phyloP scores from a whole-genome alignment of 1,139 yeast species.

The Geotrichum fermentans region DNA sequence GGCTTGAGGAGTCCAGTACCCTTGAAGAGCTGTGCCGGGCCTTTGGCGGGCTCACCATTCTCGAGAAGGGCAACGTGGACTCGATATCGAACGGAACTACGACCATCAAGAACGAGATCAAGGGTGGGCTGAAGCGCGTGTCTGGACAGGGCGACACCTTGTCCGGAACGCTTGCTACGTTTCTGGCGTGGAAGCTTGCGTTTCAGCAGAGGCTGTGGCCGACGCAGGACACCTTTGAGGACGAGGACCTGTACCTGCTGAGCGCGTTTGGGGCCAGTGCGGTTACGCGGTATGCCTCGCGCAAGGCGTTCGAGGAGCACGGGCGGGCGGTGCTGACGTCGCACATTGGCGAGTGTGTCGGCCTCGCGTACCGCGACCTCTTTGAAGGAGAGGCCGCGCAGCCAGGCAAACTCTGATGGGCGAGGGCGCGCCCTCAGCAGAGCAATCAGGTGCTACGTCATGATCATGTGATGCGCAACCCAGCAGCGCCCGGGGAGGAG shows the following conservation, averaged over 20 bases:
- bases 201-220: conserved; percentile 58
- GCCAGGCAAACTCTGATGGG: conserved; percentile 2
- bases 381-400: conserved; percentile 42
- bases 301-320: conserved; percentile 56
- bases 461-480: conserved; percentile 6
- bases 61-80: conserved; percentile 71
- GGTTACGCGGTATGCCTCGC: conserved; percentile 62
- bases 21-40: conserved; percentile 47
- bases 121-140: conserved; percentile 68
- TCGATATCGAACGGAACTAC: conserved; percentile 49
- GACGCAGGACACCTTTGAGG: conserved; percentile 40
- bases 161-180: conserved; percentile 65
- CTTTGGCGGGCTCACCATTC: conserved; percentile 59
- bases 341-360: conserved; percentile 65
- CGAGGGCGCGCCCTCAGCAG: no score
- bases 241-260: conserved; percentile 42
- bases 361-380: conserved; percentile 54
- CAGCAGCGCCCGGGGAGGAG: background rate
- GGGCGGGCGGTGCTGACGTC: conserved; percentile 85
- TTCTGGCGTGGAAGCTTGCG: conserved; percentile 61
- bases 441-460: background rate
- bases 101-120: conserved; percentile 31
- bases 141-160: conserved; percentile 90
- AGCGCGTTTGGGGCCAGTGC: conserved; percentile 74
- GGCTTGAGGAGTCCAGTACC: conserved; percentile 39